Base-by-base conservation (phyloP, 2,329 filamentous ascomycete species). In the Diaporthe capsici region DNA sequence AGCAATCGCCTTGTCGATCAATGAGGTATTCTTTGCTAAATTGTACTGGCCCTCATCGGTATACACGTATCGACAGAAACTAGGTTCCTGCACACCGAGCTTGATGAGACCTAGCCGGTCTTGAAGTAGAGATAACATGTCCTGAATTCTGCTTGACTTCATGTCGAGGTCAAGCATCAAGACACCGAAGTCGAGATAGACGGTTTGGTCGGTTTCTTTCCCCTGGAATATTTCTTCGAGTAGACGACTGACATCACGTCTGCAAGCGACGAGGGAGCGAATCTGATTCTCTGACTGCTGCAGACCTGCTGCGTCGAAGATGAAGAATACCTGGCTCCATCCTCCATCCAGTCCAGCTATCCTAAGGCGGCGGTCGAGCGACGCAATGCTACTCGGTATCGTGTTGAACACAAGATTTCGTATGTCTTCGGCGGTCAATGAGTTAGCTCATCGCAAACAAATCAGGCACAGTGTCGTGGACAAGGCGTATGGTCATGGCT, bases 91-190 rank as follows among this genome's bases (percentile, higher is more conserved):
- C 8, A 6, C 31, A 5, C 31, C 34, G 2, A n/a, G 8, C 5
- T 37, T 2, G 8, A 60, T 60, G 17, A 60, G 20, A 12, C 57
- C 31, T 0, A 60, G 7, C 9, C 37, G 17, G 9, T 60, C 31
- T n/a, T n/a, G 57, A 9, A 60, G 57, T 0, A n/a, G 2, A 9
- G 7, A 7, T 3, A 60, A 3, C 1, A 37, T 22, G 3, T 37
- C 1, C 7, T 22, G 6, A 9, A 58, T 34, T 4, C 22, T 3
- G 2, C 1, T 1, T 2, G 8, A 4, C 3, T 1, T 3, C 31
- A 58, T 12, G 15, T 58, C 55, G 8, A 58, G 28, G 2, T 58
- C 17, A 3, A 1, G 2, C 6, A 8, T 10, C 17, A 58, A 34
- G 2, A 4, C 8, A 9, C 37, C 8, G 2, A 20, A 9, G 4